A percentile compares a stretch with the other conserved stretches of the same genome.
Evolutionary conservation across 202 grass and related monocot genomes (phyloP).

Genomic region (Musa balbisiana): DNA sequence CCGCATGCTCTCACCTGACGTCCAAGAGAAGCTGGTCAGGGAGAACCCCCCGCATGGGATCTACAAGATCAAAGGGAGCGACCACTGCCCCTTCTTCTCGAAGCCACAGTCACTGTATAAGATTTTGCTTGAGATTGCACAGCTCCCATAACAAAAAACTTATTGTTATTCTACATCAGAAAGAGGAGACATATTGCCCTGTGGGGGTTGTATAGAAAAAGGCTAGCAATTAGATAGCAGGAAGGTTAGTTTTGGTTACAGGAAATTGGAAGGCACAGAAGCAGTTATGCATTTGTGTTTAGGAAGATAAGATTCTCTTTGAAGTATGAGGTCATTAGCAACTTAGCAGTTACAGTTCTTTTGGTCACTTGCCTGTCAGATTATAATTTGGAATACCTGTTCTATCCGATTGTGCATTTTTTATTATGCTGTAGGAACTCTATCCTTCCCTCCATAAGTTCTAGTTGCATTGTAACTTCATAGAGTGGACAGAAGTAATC

Average conservation of each 20-base stretch:
- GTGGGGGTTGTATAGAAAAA: not conserved
- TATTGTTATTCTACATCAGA: not conserved
- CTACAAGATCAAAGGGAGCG: conserved; percentile 94
- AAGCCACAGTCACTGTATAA: conserved; percentile 93
- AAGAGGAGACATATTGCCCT: not conserved
- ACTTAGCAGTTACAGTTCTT: not conserved
- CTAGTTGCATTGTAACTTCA: no score
- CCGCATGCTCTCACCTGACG: conserved; percentile 71
- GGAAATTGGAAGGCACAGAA: not conserved
- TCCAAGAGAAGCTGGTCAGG: conserved; percentile 85
- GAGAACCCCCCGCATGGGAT: conserved; percentile 72
- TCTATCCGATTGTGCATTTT: not conserved
- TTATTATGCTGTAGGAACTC: not conserved
- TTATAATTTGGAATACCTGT: not conserved
- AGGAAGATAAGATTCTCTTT: not conserved
- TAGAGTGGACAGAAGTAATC: no score
- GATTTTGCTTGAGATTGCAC: conserved; percentile 68
- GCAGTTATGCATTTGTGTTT: not conserved
- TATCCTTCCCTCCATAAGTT: not conserved
- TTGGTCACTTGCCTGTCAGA: not conserved
- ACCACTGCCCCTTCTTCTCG: conserved; percentile 97
- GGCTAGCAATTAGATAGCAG: not conserved
- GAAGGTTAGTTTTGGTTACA: not conserved
- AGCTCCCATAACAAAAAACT: conserved; percentile 25
- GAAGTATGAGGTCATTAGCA: not conserved